Evolutionary conservation across 176 grass and related monocot species (phyloP), one percentile per base, ranked within the genome.

Genomic region (Avena atlantica): DNA sequence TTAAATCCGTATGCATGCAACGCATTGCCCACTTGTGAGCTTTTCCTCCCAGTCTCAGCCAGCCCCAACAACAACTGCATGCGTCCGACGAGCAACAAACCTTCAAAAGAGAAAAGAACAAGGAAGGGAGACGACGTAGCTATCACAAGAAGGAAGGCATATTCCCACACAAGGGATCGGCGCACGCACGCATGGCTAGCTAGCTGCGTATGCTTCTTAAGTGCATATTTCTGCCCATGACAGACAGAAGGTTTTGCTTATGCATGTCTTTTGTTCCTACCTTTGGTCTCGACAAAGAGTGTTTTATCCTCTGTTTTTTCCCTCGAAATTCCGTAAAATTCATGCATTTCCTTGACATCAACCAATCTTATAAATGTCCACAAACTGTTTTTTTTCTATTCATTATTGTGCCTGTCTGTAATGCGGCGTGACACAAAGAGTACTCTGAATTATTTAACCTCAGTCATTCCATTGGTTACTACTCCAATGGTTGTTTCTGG

Each of bases 151-250:
- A 79, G 56, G 12, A 79, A 23, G 76, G 27, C 16, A 79, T 79
- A 79, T 79, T 44, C 77, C 19, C 19, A n/a, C n/a, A n/a, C n/a
- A n/a, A n/a, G 20, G 69, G 70, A 23, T 24, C 70, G 70, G 70
- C n/a, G 20, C 70, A 48, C 27, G 76, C 76, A 58, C 27, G 76
- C 76, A 40, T 59, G 76, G 20, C 51, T 45, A 19, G 11, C 5
- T n/a, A 40, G n/a, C n/a, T n/a, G n/a, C n/a, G n/a, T 8, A 10
- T 78, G 58, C 53, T 21, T 42, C 27, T 29, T 29, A 29, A 29
- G 27, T 29, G 2, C 27, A 29, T 3, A 42, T 42, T 45, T 8
- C 0, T 53, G 20, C 36, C 55, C 20, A 2, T 19, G 3, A 34
- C 40, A 80, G 17, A 14, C 50, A 51, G 3, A 47, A 37, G 40